Evolutionary conservation across 768 basidiomycete genomes (phyloP).

Genomic region (Kockovaella imperatae): DNA sequence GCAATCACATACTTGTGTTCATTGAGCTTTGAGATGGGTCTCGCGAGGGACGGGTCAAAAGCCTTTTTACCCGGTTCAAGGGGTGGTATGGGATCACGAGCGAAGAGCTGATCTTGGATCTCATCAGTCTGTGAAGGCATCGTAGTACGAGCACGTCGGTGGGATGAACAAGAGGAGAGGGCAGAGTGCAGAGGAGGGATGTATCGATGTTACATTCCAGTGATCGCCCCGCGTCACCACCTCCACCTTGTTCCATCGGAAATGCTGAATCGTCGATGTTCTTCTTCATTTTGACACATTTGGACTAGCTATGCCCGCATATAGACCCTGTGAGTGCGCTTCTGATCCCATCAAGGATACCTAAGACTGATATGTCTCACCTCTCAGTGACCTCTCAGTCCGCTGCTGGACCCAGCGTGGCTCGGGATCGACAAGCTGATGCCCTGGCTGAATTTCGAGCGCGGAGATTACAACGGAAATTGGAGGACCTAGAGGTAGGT

Average conservation of each 20-base stretch:
- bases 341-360: no score
- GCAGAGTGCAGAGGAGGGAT: not conserved
- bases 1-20: conserved; percentile 31
- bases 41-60: conserved; percentile 19
- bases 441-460: conserved; percentile 29
- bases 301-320: no score
- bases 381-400: not conserved
- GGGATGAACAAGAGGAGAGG: not conserved
- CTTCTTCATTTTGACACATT: no score
- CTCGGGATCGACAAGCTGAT: conserved; percentile 12
- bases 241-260: no score
- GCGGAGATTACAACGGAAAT: conserved; percentile 24
- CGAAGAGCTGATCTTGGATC: conserved; percentile 22
- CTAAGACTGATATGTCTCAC: no score
- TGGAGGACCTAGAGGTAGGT: conserved; percentile 42
- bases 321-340: no score
- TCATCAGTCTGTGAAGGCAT: conserved; percentile 14
- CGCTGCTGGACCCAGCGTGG: not conserved
- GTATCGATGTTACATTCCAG: not conserved
- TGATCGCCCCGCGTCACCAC: not conserved
- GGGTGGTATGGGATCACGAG: conserved; percentile 18
- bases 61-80: conserved; percentile 36
- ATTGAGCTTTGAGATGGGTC: conserved; percentile 19
- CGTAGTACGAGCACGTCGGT: not conserved
- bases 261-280: no score